Percentiles rank a stretch among this genome's conserved stretches.
Evolutionary conservation across 1,139 yeast species (phyloP).

Genomic region (Diutina neorugosa): DNA sequence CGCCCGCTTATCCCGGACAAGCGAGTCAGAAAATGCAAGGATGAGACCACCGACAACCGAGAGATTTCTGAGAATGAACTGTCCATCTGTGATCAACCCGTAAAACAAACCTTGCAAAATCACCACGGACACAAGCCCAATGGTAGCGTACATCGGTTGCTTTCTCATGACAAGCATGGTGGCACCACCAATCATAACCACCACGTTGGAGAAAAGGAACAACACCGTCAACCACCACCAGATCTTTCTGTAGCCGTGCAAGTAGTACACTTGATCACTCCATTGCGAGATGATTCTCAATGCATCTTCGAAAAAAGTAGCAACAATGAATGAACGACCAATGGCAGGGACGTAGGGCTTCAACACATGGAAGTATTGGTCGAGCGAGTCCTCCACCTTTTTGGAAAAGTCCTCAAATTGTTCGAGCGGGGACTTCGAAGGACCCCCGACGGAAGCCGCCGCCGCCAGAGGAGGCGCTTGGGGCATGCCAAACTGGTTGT

Average conservation of each 20-base stretch:
- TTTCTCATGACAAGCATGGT: conserved; percentile 61
- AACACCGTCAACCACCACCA: conserved; percentile 70
- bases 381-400: conserved; percentile 34
- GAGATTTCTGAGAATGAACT: conserved; percentile 74
- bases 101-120: conserved; percentile 79
- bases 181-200: conserved; percentile 66
- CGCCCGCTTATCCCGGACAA: conserved; percentile 64
- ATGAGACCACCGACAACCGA: conserved; percentile 89
- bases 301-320: conserved; percentile 89
- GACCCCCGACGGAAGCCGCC: conserved; percentile 4
- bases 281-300: conserved; percentile 78
- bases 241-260: conserved; percentile 68
- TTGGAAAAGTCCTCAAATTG: conserved; percentile 36
- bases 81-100: conserved; percentile 74
- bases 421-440: conserved; percentile 13
- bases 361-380: conserved; percentile 34
- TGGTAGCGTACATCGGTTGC: conserved; percentile 58
- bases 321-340: conserved; percentile 85
- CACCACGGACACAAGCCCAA: conserved; percentile 57
- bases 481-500: conserved; percentile 7
- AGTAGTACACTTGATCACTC: conserved; percentile 81
- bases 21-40: conserved; percentile 82
- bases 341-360: conserved; percentile 75
- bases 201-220: conserved; percentile 53
- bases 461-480: conserved; percentile 5